Evolutionary conservation across 176 grass and related monocot genomes (phyloP), one percentile per base, ranked within the genome.

Genomic region (Zea luxurians): DNA sequence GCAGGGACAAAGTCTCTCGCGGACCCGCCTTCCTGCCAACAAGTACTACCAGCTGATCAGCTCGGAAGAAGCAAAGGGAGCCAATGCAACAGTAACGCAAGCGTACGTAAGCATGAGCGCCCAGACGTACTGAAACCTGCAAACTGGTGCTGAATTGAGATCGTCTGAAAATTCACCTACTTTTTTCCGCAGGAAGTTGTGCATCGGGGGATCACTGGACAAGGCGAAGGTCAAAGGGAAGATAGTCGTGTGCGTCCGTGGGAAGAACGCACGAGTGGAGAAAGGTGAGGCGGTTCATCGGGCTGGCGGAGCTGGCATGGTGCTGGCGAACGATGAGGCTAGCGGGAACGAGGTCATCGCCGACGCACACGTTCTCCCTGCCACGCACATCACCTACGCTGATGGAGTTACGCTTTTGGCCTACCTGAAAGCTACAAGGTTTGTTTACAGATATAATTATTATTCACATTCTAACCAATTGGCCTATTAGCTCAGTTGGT

Each of bases 321-420:
- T 95, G 44, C 55, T 99, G 10, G 88, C 68, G 4, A 99, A 95
- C 41, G 88, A 95, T 4, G 75, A 85, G 57, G 45, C 71, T 20
- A 89, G 87, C 15, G 96, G 96, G 34, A 95, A 99, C 45, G 96
- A 99, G 78, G 42, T 99, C 44, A 89, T 95, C 52, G 88, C 96
- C 69, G 96, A 99, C 37, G 85, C 92, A 3, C 96, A 99, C 83
- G 92, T 93, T 68, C 89, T 99, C 62, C 96, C 96, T 43, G 96
- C 90, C n/a, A 92, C 90, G 4, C 96, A 95, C 78, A 80, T 99
- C 53, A 85, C 83, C 27, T 92, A 95, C 20, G 48, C 87, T 4
- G 92, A 92, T 17, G 88, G 92, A 5, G 5, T 84, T 1, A 18
- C 62, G 1, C 66, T 95, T 1, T 37, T 92, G 0, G 60, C 78